A percentile compares a stretch with the other conserved stretches of the same genome.
Conservation (phyloP, 345 rosid species). For the Luvunga scandens region DNA sequence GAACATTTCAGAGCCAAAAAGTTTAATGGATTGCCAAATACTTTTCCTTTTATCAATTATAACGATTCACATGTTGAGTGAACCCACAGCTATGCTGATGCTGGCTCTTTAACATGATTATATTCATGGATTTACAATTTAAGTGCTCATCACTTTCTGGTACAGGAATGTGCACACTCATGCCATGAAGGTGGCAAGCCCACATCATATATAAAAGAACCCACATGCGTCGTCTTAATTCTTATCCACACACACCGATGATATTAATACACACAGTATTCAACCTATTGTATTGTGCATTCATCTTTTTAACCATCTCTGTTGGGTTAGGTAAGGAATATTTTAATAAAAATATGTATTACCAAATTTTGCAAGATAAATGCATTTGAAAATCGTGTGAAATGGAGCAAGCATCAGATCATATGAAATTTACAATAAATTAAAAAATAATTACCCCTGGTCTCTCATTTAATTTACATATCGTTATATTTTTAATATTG, state of each 20-base stretch:
- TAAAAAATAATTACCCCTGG: too few relatives aligned
- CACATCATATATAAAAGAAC: conserved; percentile 29
- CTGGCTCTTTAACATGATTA: conserved; percentile 22
- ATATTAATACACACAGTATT: too few relatives aligned
- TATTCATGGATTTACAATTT: conserved; percentile 12
- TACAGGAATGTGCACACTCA: conserved; percentile 28
- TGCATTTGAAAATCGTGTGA: neutral
- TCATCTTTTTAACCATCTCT: neutral
- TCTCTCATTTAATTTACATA: too few relatives aligned
- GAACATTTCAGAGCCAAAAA: neutral
- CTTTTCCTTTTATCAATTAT: neutral
- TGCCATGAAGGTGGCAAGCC: conserved; percentile 38
- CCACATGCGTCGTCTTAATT: conserved; percentile 21
- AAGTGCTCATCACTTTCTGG: conserved; percentile 33
- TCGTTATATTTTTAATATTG: too few relatives aligned
- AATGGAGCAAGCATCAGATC: neutral
- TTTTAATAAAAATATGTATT: neutral
- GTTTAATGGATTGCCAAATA: neutral
- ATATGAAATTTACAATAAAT: too few relatives aligned
- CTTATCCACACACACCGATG: too few relatives aligned
- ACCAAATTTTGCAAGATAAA: neutral
- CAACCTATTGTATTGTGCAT: neutral
- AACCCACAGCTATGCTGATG: conserved; percentile 27
- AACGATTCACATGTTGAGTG: conserved; percentile 23
- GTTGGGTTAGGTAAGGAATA: neutral